phyloP scores from a whole-genome alignment of 2,329 filamentous ascomycete species.

The Penicillium janthinellum region DNA sequence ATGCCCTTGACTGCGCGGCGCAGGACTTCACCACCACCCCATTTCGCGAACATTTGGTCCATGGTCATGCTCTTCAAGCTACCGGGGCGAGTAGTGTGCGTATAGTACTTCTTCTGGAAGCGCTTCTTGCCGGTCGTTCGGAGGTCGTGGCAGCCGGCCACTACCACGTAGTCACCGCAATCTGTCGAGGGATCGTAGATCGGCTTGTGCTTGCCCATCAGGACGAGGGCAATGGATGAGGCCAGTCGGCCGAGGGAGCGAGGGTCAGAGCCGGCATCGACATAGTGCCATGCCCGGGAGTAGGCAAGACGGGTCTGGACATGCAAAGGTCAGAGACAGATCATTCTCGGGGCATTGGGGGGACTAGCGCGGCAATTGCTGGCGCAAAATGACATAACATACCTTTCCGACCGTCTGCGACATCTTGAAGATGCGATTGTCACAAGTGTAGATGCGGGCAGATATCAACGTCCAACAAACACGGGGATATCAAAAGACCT shows the following conservation, averaged over 20 bases:
- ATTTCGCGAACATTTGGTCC: constrained; percentile 92
- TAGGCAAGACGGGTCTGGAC: constrained; percentile 90
- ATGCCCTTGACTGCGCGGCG: constrained; percentile 92
- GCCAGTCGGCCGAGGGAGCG: constrained; percentile 89
- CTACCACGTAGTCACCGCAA: constrained; percentile 98
- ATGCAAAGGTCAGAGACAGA: constrained; percentile 5
- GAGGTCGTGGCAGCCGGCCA: constrained; percentile 82
- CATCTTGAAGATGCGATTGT: constrained; percentile 34
- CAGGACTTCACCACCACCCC: constrained; percentile 88
- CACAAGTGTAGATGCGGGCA: neutral
- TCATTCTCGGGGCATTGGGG: neutral
- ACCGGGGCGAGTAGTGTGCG: constrained; percentile 88
- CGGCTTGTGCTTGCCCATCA: constrained; percentile 99
- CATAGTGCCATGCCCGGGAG: constrained; percentile 91
- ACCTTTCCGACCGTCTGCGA: constrained; percentile 51
- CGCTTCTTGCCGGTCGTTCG: constrained; percentile 90
- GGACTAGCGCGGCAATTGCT: neutral
- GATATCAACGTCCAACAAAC: constrained; percentile 11
- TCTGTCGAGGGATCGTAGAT: constrained; percentile 97
- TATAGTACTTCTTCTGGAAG: constrained; percentile 93
- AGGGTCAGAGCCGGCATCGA: constrained; percentile 69
- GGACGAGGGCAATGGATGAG: constrained; percentile 77
- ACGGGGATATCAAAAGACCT: constrained; percentile 10
- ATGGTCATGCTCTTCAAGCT: constrained; percentile 86
- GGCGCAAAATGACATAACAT: constrained; percentile 3